Evolutionary conservation across 345 rosid genomes (phyloP).

Genomic region (Euclidium syriacum): DNA sequence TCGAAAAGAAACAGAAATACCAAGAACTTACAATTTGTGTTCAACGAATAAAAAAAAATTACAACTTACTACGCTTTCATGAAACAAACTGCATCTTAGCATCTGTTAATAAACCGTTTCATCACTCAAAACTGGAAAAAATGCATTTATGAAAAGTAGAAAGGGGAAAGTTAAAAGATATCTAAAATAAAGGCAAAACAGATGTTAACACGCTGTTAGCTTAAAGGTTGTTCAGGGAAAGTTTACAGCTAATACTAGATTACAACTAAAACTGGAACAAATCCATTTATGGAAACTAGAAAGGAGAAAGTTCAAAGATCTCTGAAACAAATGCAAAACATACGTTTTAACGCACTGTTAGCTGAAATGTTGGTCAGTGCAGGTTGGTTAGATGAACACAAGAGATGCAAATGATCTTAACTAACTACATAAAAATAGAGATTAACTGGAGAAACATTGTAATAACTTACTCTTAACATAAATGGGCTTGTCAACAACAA

Average conservation of each 20-base stretch:
- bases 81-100: background rate
- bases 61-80: background rate
- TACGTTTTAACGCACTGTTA: background rate
- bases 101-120: background rate
- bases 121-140: background rate
- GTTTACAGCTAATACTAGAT: background rate
- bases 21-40: background rate
- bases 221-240: conserved; percentile 6
- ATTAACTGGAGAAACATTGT: background rate
- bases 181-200: background rate
- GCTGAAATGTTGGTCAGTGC: conserved; percentile 6
- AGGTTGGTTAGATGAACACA: conserved; percentile 11
- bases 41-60: background rate
- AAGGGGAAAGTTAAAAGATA: background rate
- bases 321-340: background rate
- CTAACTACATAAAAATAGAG: background rate
- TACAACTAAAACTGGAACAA: background rate
- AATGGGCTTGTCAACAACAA: conserved; percentile 78
- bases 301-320: background rate
- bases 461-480: conserved; percentile 73
- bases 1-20: background rate
- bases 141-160: background rate
- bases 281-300: background rate
- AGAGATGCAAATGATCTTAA: conserved; percentile 11
- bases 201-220: background rate